These are phyloP conservation scores for Hordeum pubiflorum DNA, from an alignment of 202 grass and related monocot genomes.

Conservation along the genomic window DNA sequence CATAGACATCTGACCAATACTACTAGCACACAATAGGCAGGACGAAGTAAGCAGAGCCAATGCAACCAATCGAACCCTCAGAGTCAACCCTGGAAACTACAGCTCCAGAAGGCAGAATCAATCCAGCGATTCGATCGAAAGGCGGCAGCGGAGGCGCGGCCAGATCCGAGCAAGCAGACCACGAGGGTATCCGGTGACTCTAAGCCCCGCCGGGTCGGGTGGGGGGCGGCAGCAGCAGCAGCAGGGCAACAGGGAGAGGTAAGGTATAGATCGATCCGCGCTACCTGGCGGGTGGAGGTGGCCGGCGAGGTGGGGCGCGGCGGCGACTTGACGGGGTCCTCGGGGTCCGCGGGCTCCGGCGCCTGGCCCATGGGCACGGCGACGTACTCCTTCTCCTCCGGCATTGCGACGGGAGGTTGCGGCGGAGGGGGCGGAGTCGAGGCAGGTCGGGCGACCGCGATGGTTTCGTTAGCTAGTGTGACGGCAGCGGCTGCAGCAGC, in stretches of 20 bases:
- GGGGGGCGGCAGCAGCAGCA: background rate
- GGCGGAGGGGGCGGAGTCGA: background rate
- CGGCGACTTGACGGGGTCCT: slow-evolving; percentile 59
- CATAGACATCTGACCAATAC: background rate
- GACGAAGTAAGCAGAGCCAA: background rate
- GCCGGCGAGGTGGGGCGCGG: slow-evolving; percentile 55
- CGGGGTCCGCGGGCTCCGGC: slow-evolving; percentile 45
- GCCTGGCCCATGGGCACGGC: slow-evolving; percentile 61
- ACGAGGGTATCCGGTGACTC: background rate
- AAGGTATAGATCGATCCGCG: background rate
- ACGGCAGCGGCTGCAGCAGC: background rate
- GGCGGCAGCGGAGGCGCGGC: background rate
- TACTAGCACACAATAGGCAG: background rate
- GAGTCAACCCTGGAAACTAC: background rate
- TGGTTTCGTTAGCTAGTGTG: background rate
- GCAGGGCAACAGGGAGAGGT: no score
- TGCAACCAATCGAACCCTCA: background rate
- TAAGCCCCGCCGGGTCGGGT: background rate
- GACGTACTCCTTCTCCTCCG: slow-evolving; percentile 72
- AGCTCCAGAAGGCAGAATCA: no score
- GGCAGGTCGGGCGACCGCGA: background rate
- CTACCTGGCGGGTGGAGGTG: slow-evolving; percentile 68
- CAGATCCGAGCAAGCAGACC: background rate
- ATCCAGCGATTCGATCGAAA: background rate
- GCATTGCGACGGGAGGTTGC: slow-evolving; percentile 39